Base-by-base conservation (phyloP, 108 stramenopile species). In the Cyclotella baltica region DNA sequence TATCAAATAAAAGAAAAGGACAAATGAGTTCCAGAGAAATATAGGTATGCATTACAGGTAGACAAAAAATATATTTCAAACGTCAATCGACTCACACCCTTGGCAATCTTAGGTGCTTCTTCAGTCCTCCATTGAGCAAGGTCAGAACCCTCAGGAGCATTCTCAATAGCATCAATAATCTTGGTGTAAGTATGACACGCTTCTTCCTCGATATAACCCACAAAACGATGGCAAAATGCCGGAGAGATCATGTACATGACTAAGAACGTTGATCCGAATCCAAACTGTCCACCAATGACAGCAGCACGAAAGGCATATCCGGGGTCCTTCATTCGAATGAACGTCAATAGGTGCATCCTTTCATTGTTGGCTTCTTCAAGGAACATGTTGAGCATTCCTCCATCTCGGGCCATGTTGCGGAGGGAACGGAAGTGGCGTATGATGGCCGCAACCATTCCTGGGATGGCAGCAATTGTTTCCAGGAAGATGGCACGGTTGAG, bases 321-420 rank as follows among this genome's bases (percentile, higher is more conserved):
- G 13, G 94, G 94, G 62, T 98, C 82, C 81, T 91, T 92, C 88
- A 96, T 86, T 28, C 85, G 62, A 53, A 96, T 87, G 80, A 95
- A 98, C 27, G 94, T 93, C 37, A 98, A 66, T 9, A 99, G 79
- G 73, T 99, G 99, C 97, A 98, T 97, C 19, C 95, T 88, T 85
- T 99, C 98, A 75, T 99, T 99, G 83, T 98, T 98, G 33, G 98
- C 98, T 84, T 99, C 99, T 75, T 98, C 98, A 33, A 98, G 76
- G 50, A 99, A 95, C 73, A 98, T 86, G 72, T 96, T 88, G 59
- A 98, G 91, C 88, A 94, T 93, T 38, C 99, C 99, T 28, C 94
- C 94, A 76, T 94, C 96, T 30, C 93, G 81, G 38, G 94, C 57
- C 96, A 99, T 97, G 37, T 81, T 89, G 25, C 98, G 93, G 16